These are phyloP conservation scores for Verbascum thapsus DNA, from an alignment of 257 asterid genomes.

Conservation along the genomic window DNA sequence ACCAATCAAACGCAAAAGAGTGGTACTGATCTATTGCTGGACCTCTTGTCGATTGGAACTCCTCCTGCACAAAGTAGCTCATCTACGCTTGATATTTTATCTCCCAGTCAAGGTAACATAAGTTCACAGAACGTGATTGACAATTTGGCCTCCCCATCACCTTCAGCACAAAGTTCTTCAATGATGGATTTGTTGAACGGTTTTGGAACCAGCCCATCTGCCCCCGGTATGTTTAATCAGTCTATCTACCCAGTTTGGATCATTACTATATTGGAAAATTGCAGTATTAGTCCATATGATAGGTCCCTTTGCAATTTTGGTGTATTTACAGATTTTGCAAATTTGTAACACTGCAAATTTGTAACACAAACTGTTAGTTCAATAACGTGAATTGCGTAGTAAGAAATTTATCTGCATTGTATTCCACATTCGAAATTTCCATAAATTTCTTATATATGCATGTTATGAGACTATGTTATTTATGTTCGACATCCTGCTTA, in stretches of 20 bases:
- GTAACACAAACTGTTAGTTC: too few relatives aligned
- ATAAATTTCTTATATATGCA: too few relatives aligned
- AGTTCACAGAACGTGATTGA: slow-evolving; percentile 51
- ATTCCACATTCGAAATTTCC: too few relatives aligned
- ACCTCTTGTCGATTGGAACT: slow-evolving; percentile 80
- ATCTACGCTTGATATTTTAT: slow-evolving; percentile 45
- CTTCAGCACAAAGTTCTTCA: slow-evolving; percentile 52
- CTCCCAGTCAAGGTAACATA: slow-evolving; percentile 51
- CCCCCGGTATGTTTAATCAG: slow-evolving; percentile 43
- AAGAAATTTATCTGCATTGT: too few relatives aligned
- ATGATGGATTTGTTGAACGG: slow-evolving; percentile 79
- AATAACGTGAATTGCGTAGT: too few relatives aligned
- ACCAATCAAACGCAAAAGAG: slow-evolving; percentile 51
- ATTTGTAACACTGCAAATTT: too few relatives aligned
- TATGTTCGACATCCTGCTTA: slow-evolving; percentile 19
- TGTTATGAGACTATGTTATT: slow-evolving; percentile 21
- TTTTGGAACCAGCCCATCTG: slow-evolving; percentile 54
- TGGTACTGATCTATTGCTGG: slow-evolving; percentile 69
- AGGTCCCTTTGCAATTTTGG: too few relatives aligned
- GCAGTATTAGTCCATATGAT: too few relatives aligned
- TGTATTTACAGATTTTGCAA: too few relatives aligned
- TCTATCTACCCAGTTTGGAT: slow-evolving; percentile 8
- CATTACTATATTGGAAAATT: slow-evolving; percentile 12
- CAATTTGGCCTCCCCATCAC: slow-evolving; percentile 47
- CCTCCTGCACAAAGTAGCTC: slow-evolving; percentile 59